Evolutionary conservation across 257 asterid species (phyloP), one percentile per base, ranked within the genome.

Genomic region (Solanum megistacrolobum): DNA sequence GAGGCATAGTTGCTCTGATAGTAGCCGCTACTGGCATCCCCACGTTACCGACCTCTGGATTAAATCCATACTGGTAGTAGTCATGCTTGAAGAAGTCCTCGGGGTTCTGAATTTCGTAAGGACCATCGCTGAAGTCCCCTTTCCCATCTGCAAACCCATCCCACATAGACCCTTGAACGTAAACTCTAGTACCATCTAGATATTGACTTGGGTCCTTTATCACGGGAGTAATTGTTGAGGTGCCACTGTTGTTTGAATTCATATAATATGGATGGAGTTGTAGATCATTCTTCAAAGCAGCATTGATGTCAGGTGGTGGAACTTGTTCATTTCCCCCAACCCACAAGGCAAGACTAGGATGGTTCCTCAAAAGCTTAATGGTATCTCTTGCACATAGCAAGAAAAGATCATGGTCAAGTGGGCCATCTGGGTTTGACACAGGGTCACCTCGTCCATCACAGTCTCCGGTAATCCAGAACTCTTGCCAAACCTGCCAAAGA

Each of bases 1-100:
- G 95, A 32, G 99, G 99, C 93, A 97, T 93, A 69, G 98, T 96
- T 66, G 98, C 99, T 88, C 98, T 91, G 75, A 97, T 96, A 83
- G 99, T 97, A 91, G 98, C 99, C 74, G 99, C 99, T 69, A 97
- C 98, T 13, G 99, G 99, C 95, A 97, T 90, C 86, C 99, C 99
- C 31, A 97, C 98, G 2, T 98, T 96, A 88, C 99, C 99, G 88
- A 97, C 99, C 94, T 97, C 99, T 0, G 99, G 99, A 92, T 97
- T 97, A 91, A 97, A 97, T 79, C 99, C 99, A 75, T 97, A 97
- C 11, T 88, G 20, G 88, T 94, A 97, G 87, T 89, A 97, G 75
- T 92, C 95, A 89, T 92, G 96, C 94, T 93, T 95, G 92, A 97
- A 97, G 83, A 97, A 97, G 91, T 92, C 90, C 87, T 95, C 99